phyloP scores from a whole-genome alignment of 1,284 basidiomycete species.

The Cryptococcus neoformans region DNA sequence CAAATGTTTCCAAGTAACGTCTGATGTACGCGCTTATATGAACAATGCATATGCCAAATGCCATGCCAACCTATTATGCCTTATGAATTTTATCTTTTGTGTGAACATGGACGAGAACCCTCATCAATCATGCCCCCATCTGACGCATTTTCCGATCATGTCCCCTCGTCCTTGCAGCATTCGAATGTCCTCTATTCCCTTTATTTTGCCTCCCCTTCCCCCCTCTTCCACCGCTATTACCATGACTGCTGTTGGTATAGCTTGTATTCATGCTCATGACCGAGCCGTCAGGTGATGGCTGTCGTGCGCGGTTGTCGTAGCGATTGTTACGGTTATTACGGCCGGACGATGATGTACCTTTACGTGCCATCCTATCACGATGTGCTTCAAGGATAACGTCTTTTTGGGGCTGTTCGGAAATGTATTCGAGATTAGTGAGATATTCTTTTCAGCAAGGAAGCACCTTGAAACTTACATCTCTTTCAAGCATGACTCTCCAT shows the following conservation, averaged over 20 bases:
- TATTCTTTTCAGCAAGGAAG: not conserved
- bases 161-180: constrained; percentile 47
- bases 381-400: constrained; percentile 46
- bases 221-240: constrained; percentile 17
- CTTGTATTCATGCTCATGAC: not conserved
- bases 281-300: not conserved
- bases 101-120: no score
- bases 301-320: not conserved
- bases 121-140: constrained; percentile 30
- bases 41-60: no score
- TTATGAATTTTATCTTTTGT: no score
- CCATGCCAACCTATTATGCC: no score
- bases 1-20: no score
- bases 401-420: constrained; percentile 39
- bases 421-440: not conserved
- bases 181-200: constrained; percentile 46
- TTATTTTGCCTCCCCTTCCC: constrained; percentile 37
- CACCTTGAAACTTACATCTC: constrained; percentile 59
- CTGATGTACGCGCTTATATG: no score
- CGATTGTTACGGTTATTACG: no score
- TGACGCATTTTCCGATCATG: constrained; percentile 48
- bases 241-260: not conserved
- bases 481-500: constrained; percentile 80
- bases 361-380: constrained; percentile 14
- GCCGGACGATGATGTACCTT: not conserved